Evolutionary conservation across 2,329 filamentous ascomycete species (phyloP).

Genomic region (Sphaceloma murrayae): DNA sequence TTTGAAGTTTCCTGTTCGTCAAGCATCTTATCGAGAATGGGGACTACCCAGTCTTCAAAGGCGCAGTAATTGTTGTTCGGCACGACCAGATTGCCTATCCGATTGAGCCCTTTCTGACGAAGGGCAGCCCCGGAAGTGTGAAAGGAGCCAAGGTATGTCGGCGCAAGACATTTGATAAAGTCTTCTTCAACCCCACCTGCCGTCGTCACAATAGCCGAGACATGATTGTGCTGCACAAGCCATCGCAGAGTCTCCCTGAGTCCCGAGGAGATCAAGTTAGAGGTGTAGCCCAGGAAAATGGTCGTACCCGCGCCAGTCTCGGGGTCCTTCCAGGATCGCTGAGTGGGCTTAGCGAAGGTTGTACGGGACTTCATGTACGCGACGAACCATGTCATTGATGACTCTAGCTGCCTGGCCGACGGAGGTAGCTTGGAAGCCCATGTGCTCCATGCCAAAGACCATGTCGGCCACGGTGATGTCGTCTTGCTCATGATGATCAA

Average conservation of each 20-base stretch:
- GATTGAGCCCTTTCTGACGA: constrained; percentile 78
- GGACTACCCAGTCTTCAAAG: constrained; percentile 96
- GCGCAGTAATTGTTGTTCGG: constrained; percentile 96
- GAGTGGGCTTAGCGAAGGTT: too few relatives aligned
- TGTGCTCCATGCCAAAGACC: constrained; percentile 68
- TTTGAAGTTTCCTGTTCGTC: constrained; percentile 81
- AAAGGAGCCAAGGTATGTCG: constrained; percentile 88
- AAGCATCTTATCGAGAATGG: constrained; percentile 89
- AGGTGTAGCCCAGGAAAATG: constrained; percentile 95
- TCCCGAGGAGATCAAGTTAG: constrained; percentile 93
- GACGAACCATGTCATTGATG: constrained; percentile 92
- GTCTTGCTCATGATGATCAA: constrained; percentile 65
- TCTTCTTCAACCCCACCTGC: constrained; percentile 95
- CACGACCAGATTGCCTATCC: constrained; percentile 90
- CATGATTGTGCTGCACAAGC: constrained; percentile 83
- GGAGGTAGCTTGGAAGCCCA: constrained; percentile 75
- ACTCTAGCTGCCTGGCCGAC: constrained; percentile 82
- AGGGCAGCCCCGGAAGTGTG: constrained; percentile 65
- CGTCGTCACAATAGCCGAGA: constrained; percentile 88
- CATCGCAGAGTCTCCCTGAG: constrained; percentile 85
- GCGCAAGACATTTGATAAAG: constrained; percentile 93
- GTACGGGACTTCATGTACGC: too few relatives aligned
- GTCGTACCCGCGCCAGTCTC: constrained; percentile 73
- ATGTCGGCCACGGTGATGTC: constrained; percentile 80
- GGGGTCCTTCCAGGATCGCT: constrained; percentile 72